phyloP scores from a whole-genome alignment of 768 basidiomycete species.

The Suillus brevipes region DNA sequence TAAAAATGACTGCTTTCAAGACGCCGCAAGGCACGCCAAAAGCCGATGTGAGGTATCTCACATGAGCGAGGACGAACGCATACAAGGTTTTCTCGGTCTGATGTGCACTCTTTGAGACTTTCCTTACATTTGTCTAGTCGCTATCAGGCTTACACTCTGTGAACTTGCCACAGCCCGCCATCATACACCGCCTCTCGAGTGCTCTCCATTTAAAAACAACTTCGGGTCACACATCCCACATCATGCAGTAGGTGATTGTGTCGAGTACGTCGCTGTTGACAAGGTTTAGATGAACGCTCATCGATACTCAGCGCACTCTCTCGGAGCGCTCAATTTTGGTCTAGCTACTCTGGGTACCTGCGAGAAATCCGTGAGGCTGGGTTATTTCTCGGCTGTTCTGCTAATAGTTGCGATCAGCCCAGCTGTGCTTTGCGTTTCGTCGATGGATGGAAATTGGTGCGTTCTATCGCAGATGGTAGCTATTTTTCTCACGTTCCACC shows the following conservation, averaged over 20 bases:
- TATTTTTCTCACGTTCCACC: conserved; percentile 12
- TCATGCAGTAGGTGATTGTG: conserved; percentile 46
- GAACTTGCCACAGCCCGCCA: conserved; percentile 75
- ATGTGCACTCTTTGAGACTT: neutral
- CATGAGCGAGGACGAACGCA: conserved; percentile 58
- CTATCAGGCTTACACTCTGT: conserved; percentile 77
- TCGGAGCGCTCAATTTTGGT: conserved; percentile 81
- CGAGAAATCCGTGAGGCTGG: conserved; percentile 68
- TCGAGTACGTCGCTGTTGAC: conserved; percentile 41
- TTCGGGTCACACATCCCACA: conserved; percentile 6
- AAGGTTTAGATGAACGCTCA: conserved; percentile 9
- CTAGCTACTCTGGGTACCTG: conserved; percentile 81
- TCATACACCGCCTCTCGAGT: conserved; percentile 69
- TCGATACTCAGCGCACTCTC: conserved; percentile 57
- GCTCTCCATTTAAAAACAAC: conserved; percentile 30
- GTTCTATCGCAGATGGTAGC: conserved; percentile 9
- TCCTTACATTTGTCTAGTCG: conserved; percentile 44
- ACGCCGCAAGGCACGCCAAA: conserved; percentile 48
- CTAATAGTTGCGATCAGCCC: conserved; percentile 48
- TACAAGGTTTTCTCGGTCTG: conserved; percentile 46
- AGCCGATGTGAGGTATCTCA: conserved; percentile 55
- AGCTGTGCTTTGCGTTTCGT: conserved; percentile 73
- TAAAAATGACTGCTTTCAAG: conserved; percentile 65
- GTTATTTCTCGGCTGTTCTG: conserved; percentile 8
- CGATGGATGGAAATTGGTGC: conserved; percentile 75